Evolutionary conservation across 805 yeast genomes (phyloP).

Genomic region (Naumovozyma baii): DNA sequence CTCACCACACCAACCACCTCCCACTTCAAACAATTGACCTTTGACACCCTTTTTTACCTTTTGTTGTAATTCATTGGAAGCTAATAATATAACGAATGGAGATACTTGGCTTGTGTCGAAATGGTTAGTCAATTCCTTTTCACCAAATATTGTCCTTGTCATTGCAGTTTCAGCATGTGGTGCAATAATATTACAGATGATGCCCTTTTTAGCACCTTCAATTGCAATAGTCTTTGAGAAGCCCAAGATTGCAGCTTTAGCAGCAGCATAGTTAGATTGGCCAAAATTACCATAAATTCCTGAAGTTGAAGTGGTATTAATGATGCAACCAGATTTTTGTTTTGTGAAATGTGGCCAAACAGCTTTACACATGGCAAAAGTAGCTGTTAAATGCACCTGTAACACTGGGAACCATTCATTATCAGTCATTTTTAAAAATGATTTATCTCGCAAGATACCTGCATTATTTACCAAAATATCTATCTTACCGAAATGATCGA

Average conservation of each 20-base stretch:
- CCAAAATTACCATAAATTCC: constrained; percentile 98
- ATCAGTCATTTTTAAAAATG: constrained; percentile 76
- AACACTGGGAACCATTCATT: constrained; percentile 75
- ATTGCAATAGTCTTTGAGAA: constrained; percentile 77
- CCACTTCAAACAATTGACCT: constrained; percentile 84
- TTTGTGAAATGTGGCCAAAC: constrained; percentile 86
- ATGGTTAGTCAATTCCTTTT: constrained; percentile 61
- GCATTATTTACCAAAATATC: constrained; percentile 89
- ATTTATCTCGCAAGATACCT: constrained; percentile 84
- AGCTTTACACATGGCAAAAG: constrained; percentile 71
- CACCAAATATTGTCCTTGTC: constrained; percentile 81
- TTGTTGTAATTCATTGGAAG: constrained; percentile 58
- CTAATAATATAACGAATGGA: constrained; percentile 71
- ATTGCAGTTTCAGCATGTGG: constrained; percentile 98
- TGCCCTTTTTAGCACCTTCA: constrained; percentile 76
- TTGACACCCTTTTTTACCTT: constrained; percentile 34
- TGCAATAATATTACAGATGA: constrained; percentile 74
- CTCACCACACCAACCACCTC: constrained; percentile 93
- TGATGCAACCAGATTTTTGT: constrained; percentile 55
- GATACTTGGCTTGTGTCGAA: constrained; percentile 86
- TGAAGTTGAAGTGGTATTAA: constrained; percentile 89
- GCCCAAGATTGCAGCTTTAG: constrained; percentile 82
- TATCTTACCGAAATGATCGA: constrained; percentile 68
- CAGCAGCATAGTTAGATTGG: constrained; percentile 91
- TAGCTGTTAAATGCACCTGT: constrained; percentile 74